phyloP scores from a whole-genome alignment of 108 stramenopile genomes.

The Cylindrotheca closterium region DNA sequence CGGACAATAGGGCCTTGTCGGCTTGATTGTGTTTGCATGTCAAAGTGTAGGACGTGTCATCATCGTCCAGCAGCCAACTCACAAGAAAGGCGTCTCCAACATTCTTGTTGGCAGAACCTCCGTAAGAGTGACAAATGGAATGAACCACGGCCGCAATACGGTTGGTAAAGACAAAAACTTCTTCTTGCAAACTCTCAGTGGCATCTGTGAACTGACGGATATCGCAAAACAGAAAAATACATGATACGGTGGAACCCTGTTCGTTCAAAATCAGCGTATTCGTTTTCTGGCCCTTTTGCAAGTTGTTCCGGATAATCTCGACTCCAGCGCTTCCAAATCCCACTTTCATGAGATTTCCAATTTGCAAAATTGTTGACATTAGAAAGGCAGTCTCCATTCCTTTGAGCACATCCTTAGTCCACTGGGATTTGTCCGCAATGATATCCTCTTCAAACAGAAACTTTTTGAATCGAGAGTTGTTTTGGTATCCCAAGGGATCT shows the following conservation, averaged over 20 bases:
- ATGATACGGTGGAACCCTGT: conserved; percentile 75
- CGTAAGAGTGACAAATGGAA: conserved; percentile 70
- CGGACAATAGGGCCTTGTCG: conserved; percentile 79
- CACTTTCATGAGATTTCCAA: conserved; percentile 92
- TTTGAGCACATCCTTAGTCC: conserved; percentile 76
- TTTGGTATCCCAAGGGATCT: conserved; percentile 83
- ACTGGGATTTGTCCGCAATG: conserved; percentile 43
- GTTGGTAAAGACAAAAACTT: conserved; percentile 95
- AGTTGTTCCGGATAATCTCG: conserved; percentile 89
- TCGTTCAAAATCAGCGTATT: conserved; percentile 66
- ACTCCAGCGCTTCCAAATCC: conserved; percentile 96
- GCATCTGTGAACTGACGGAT: conserved; percentile 94
- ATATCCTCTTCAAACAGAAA: conserved; percentile 64
- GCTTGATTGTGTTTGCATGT: conserved; percentile 69
- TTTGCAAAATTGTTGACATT: conserved; percentile 89
- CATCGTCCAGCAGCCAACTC: conserved; percentile 76
- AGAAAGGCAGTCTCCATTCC: conserved; percentile 82
- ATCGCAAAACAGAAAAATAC: conserved; percentile 95
- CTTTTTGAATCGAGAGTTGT: conserved; percentile 57
- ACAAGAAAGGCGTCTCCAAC: conserved; percentile 94
- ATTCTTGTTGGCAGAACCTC: conserved; percentile 93
- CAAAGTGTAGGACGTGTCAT: conserved; percentile 13
- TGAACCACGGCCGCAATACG: conserved; percentile 91
- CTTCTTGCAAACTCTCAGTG: conserved; percentile 92
- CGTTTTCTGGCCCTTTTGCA: conserved; percentile 65